Percentiles rank a stretch among this genome's conserved stretches.
Conservation (phyloP, 202 grass and related monocot genomes). For the Tripidium arundinaceum region DNA sequence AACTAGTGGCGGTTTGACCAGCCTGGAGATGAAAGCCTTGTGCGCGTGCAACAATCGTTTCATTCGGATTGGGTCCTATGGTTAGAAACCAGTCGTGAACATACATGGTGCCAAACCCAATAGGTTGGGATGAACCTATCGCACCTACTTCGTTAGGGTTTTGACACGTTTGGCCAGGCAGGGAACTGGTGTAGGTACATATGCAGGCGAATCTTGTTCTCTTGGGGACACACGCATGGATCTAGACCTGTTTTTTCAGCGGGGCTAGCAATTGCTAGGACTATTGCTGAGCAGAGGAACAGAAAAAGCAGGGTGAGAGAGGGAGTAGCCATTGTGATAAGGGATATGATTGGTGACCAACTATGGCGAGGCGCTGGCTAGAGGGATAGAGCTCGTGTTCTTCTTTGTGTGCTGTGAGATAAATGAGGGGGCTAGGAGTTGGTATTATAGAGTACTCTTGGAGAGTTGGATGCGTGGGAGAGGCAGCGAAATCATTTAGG, state of each 20-base stretch:
- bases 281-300: neutral
- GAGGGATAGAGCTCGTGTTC: too few species aligned
- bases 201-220: neutral
- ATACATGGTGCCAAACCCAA: neutral
- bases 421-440: too few species aligned
- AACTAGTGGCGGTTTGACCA: neutral
- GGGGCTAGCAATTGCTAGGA: neutral
- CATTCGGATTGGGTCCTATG: neutral
- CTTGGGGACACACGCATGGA: neutral
- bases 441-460: too few species aligned
- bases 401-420: too few species aligned
- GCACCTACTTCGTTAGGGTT: neutral
- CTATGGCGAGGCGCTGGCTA: too few species aligned
- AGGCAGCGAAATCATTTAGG: too few species aligned
- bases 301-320: neutral
- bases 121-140: neutral
- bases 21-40: slow-evolving; percentile 6
- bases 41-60: neutral
- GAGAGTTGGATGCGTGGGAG: too few species aligned
- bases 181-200: slow-evolving; percentile 1
- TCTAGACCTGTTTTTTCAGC: neutral
- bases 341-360: too few species aligned
- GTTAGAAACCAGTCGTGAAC: slow-evolving; percentile 14
- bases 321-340: neutral
- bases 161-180: neutral